Percentiles rank a stretch among this genome's conserved stretches.
Evolutionary conservation across 1,284 basidiomycete species (phyloP).

Genomic region (Rhodotorula sp.): DNA sequence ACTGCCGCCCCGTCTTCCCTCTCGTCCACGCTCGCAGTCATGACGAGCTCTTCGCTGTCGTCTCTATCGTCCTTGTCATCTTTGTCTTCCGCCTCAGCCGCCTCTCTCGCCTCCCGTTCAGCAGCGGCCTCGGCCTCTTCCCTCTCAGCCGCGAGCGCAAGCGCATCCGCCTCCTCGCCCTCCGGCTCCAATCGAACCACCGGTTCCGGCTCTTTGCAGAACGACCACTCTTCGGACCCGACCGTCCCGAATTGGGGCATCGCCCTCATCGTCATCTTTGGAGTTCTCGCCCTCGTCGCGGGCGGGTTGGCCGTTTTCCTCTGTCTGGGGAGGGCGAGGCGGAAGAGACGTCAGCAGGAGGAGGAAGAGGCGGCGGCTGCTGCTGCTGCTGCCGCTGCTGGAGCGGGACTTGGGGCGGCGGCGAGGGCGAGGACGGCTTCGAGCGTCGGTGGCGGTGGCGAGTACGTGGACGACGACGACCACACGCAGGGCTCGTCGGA

Average conservation of each 20-base stretch:
- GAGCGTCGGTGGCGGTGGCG: not conserved
- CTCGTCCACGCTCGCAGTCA: slow-evolving; percentile 21
- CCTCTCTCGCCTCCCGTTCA: slow-evolving; percentile 8
- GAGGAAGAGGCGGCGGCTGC: slow-evolving; percentile 59
- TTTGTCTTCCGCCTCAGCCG: slow-evolving; percentile 34
- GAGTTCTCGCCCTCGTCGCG: slow-evolving; percentile 70
- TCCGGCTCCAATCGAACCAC: slow-evolving; percentile 44
- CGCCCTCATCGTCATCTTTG: slow-evolving; percentile 75
- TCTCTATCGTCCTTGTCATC: slow-evolving; percentile 42
- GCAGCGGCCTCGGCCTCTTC: not conserved
- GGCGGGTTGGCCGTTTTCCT: slow-evolving; percentile 65
- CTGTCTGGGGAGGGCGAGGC: slow-evolving; percentile 64
- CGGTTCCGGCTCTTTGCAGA: slow-evolving; percentile 48
- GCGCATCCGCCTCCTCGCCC: not conserved
- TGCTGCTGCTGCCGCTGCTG: no score
- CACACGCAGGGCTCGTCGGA: slow-evolving; percentile 11
- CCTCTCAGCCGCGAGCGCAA: not conserved
- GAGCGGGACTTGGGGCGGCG: slow-evolving; percentile 34
- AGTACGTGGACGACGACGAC: not conserved
- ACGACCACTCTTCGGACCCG: slow-evolving; percentile 50
- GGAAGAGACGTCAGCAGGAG: slow-evolving; percentile 52
- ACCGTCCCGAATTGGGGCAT: slow-evolving; percentile 80
- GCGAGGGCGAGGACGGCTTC: slow-evolving; percentile 28
- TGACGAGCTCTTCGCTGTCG: slow-evolving; percentile 29
- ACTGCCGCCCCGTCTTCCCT: slow-evolving; percentile 36